Base-by-base conservation (phyloP, 345 rosid species). In the Geranium rotundifolium region DNA sequence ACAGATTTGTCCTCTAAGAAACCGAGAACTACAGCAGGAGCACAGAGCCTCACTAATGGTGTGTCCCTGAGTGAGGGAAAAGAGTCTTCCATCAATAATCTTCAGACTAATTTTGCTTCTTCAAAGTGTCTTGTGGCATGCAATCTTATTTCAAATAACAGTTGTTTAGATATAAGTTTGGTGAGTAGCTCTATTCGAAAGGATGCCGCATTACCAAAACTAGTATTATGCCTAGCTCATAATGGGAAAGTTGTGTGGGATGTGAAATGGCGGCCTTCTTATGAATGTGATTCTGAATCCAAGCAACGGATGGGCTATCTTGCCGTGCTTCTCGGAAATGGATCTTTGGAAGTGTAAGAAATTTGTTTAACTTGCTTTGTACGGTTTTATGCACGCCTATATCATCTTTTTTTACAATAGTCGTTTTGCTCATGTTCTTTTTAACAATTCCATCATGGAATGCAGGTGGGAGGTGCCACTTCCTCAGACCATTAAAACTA, bases 391-490 rank as follows among this genome's bases (percentile, higher is more conserved):
- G 17, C 23, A n/a, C n/a, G n/a, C n/a, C n/a, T n/a, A n/a, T 64
- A 50, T n/a, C 64, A n/a, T n/a, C 55, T 56, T 12, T 41, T 1
- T 9, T 13, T 4, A 41, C 1, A 41, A 13, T 13, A 4, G 50
- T 41, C 10, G 37, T 41, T 41, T 41, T 41, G 50, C 50, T 41
- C 5, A 41, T 41, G 50, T 41, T n/a, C n/a, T 41, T 31, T 31
- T 1, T 41, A 6, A 41, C 14, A 3, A 41, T 41, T 13, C 50
- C 50, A 41, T 41, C 9, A 41, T 41, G 50, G 50, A 9, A 59
- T 82, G 90, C 83, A 88, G 96, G 82, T 93, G 99, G 99, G 99
- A 93, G 82, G 84, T 90, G 73, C 96, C 96, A 73, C 77, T 78
- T 82, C 92, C 88, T 61, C 77, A 57, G 58, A 66, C 82, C 16